phyloP scores from a whole-genome alignment of 371 early-diverging fungal species.

The Rhizopus microsporus region DNA sequence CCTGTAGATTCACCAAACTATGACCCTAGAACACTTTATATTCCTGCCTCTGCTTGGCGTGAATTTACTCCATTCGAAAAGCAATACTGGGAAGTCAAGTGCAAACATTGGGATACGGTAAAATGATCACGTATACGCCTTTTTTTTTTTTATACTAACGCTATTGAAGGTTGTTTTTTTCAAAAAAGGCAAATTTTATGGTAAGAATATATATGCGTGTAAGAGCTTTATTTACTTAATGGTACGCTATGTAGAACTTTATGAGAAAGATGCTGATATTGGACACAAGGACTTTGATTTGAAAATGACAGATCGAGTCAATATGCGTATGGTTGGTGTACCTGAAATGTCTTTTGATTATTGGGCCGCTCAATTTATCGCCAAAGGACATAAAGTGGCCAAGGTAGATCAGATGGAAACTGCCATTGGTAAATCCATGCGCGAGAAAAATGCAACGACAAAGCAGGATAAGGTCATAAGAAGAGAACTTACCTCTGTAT shows the following conservation, averaged over 20 bases:
- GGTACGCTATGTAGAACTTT: constrained; percentile 74
- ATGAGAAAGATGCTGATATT: constrained; percentile 99
- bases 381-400: constrained; percentile 95
- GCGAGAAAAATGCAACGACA: constrained; percentile 65
- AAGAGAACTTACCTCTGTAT: constrained; percentile 92
- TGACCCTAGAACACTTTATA: constrained; percentile 92
- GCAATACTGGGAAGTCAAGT: constrained; percentile 99
- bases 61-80: constrained; percentile 97
- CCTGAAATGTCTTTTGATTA: constrained; percentile 95
- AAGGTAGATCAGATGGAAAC: constrained; percentile 99
- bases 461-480: constrained; percentile 89
- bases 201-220: constrained; percentile 22
- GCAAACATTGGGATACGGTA: constrained; percentile 92
- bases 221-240: not conserved
- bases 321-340: constrained; percentile 99
- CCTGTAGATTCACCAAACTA: constrained; percentile 79
- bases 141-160: not conserved
- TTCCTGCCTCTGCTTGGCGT: constrained; percentile 81
- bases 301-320: constrained; percentile 95
- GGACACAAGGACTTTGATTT: constrained; percentile 97
- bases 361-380: constrained; percentile 97
- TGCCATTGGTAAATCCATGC: constrained; percentile 92
- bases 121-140: constrained; percentile 2
- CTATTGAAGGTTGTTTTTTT: constrained; percentile 87
- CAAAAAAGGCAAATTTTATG: constrained; percentile 99